Evolutionary conservation across 176 grass and related monocot species (phyloP), one percentile per base, ranked within the genome.

Genomic region (Cenchrus fungigraminus): DNA sequence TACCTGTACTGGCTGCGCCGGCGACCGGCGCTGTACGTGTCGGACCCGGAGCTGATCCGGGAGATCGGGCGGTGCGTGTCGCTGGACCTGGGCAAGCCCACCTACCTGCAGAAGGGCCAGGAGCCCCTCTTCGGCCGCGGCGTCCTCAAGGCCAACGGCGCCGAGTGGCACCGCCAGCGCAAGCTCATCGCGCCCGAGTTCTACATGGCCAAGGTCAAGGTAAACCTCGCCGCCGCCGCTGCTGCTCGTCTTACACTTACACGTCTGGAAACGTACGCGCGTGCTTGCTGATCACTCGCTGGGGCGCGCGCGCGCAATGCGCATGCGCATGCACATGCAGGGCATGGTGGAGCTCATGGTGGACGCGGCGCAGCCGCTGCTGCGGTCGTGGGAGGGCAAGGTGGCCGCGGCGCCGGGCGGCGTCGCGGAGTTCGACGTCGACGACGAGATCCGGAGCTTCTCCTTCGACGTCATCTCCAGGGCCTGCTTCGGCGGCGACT

Each of bases 381-480:
- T 98, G 8, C 40, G 4, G 25, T 67, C 83, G 14, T 98, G 96
- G 96, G 89, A 91, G 14, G 61, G 3, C 44, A 74, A 19, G 5
- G 71, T 89, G 16, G 80, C 78, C 10, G 34, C 65, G 0, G 7
- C 85, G 9, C 45, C 45, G n/a, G 87, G 67, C 13, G 47, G 85
- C 0, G 73, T 68, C 4, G 91, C 81, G 58, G 87, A 60, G 9
- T 7, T 99, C 10, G 83, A 47, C 55, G 86, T 96, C 2, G 93
- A 99, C 44, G 86, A 90, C 6, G 92, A 92, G 76, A 81, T 99
- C 56, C 50, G 91, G 19, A 85, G 91, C 83, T 95, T 92, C 83
- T 99, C 97, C 25, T 94, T 94, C 22, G 93, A 99, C 80, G 94
- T 99, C 12, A 90, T 99, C 79, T 94, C 93, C 9, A 34, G 88